Conservation (phyloP, 2,329 filamentous ascomycete species). For the Sordariomycetes sp. region DNA sequence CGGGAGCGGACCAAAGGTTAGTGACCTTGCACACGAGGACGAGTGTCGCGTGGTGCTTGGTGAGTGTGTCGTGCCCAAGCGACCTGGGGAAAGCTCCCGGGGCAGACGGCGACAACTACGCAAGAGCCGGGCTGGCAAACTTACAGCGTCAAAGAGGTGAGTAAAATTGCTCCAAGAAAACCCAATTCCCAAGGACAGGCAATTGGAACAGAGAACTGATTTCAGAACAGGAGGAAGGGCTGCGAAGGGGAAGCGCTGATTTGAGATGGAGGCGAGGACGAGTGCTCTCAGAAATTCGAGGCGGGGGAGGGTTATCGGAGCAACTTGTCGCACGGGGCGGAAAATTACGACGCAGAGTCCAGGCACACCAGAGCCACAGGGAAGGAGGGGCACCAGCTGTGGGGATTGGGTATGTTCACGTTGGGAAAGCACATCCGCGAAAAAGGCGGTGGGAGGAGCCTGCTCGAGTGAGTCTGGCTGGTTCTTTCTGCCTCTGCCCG, state of each 20-base stretch:
- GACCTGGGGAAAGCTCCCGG: background rate
- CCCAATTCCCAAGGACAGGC: background rate
- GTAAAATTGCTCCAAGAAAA: background rate
- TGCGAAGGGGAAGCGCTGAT: background rate
- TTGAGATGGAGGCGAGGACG: background rate
- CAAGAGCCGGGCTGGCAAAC: background rate
- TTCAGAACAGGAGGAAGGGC: background rate
- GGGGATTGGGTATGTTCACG: background rate
- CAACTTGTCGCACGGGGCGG: background rate
- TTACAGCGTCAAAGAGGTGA: background rate
- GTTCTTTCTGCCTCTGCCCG: background rate
- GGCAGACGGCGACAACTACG: background rate
- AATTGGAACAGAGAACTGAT: background rate
- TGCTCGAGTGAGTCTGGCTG: background rate
- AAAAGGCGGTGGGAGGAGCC: background rate
- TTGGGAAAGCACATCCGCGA: background rate
- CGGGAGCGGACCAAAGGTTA: slow-evolving; percentile 4
- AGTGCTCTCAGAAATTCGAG: background rate
- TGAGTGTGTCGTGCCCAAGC: background rate
- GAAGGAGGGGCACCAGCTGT: background rate
- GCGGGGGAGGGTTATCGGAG: slow-evolving; percentile 2
- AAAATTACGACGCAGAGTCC: slow-evolving; percentile 1
- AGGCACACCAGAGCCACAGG: background rate
- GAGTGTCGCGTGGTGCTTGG: background rate
- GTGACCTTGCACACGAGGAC: background rate